phyloP scores from a whole-genome alignment of 2,329 filamentous ascomycete genomes.

The Bipolaris bicolor region DNA sequence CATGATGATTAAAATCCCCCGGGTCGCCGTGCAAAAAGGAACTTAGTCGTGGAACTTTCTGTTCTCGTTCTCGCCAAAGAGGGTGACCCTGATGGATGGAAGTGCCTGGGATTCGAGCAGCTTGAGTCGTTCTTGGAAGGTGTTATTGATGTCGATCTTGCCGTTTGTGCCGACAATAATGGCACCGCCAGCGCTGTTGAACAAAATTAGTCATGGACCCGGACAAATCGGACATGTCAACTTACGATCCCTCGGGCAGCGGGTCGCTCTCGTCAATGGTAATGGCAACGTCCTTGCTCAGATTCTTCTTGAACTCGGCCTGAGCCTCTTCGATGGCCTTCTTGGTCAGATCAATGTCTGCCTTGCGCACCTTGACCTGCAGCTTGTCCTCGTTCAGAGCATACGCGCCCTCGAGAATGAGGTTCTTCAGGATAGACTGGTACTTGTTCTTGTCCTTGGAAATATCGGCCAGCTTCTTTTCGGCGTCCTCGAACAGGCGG shows the following conservation, averaged over 20 bases:
- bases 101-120: conserved; percentile 85
- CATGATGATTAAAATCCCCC: background rate
- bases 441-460: conserved; percentile 77
- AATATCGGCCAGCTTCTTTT: conserved; percentile 71
- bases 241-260: conserved; percentile 83
- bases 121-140: conserved; percentile 86
- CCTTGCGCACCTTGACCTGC: conserved; percentile 75
- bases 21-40: background rate
- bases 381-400: conserved; percentile 82
- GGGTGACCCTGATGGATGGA: conserved; percentile 79
- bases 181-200: conserved; percentile 78
- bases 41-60: conserved; percentile 89
- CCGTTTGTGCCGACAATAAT: conserved; percentile 79
- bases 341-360: conserved; percentile 76
- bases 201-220: conserved; percentile 12
- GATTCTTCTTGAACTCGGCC: conserved; percentile 82
- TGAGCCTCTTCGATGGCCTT: conserved; percentile 78
- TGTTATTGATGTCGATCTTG: conserved; percentile 99
- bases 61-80: conserved; percentile 95
- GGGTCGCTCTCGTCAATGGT: conserved; percentile 79
- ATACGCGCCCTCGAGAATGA: conserved; percentile 90
- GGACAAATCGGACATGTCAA: background rate
- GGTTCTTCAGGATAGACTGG: conserved; percentile 73
- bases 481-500: conserved; percentile 81
- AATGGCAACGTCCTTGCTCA: conserved; percentile 71